Conservation (phyloP, 306 rosid species). For the Delonix regia region DNA sequence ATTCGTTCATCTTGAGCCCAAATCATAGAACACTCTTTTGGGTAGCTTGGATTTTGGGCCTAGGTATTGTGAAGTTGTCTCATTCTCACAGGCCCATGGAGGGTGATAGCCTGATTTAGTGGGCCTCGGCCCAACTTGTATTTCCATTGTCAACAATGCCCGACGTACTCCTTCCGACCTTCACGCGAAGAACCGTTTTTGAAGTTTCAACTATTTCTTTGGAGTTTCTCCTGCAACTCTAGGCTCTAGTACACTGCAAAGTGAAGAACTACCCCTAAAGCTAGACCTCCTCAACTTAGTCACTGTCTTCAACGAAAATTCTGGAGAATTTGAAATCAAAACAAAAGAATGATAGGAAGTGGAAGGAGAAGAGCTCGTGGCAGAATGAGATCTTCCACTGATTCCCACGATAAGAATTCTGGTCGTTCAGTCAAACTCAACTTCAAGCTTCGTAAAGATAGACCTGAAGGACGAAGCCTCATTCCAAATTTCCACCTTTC, state of each 20-base stretch:
- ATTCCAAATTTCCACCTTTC: conserved; percentile 57
- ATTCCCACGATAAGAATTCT: conserved; percentile 37
- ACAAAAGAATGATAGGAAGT: conserved; percentile 55
- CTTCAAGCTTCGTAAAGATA: conserved; percentile 45
- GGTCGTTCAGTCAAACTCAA: conserved; percentile 34
- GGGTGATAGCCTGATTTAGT: background rate
- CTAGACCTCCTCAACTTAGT: background rate
- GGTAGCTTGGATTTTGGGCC: background rate
- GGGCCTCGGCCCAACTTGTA: background rate
- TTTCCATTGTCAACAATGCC: background rate
- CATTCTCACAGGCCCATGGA: background rate
- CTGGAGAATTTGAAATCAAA: background rate
- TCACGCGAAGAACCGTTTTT: background rate
- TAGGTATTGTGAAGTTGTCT: background rate
- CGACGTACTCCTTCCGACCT: background rate
- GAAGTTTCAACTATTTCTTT: background rate
- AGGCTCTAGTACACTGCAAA: background rate
- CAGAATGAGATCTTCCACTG: conserved; percentile 54
- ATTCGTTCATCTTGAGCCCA: background rate
- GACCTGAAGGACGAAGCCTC: conserved; percentile 46
- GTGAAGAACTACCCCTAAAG: background rate
- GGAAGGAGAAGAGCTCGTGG: conserved; percentile 59
- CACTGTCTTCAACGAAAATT: background rate
- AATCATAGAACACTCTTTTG: background rate
- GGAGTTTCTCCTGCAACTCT: background rate